Conservation (phyloP, 805 yeast species). For the Candida pseudoglaebosa region DNA sequence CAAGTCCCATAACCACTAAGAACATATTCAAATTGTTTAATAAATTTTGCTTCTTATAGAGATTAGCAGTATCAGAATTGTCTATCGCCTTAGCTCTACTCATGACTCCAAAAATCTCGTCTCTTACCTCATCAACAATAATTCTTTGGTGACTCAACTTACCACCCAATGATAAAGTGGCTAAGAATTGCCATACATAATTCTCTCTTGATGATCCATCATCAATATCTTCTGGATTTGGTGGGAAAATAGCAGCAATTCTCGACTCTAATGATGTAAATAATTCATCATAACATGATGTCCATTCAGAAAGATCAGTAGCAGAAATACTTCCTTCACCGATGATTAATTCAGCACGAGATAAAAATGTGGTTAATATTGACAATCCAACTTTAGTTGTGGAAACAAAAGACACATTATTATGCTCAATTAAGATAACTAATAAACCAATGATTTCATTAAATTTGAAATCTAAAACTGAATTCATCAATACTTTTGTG, state of each 20-base stretch:
- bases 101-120: constrained; percentile 87
- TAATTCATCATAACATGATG: constrained; percentile 72
- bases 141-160: constrained; percentile 86
- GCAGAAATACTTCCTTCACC: constrained; percentile 67
- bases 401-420: constrained; percentile 64
- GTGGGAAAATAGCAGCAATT: constrained; percentile 78
- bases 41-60: constrained; percentile 51
- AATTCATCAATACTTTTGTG: constrained; percentile 77
- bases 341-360: constrained; percentile 86
- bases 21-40: constrained; percentile 83
- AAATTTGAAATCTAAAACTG: constrained; percentile 76
- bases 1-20: constrained; percentile 93
- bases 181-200: constrained; percentile 95
- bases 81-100: constrained; percentile 64
- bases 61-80: constrained; percentile 42
- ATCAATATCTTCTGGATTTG: constrained; percentile 44
- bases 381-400: constrained; percentile 80
- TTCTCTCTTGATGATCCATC: constrained; percentile 56
- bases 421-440: constrained; percentile 64
- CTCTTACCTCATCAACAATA: constrained; percentile 90
- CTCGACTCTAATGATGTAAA: constrained; percentile 78
- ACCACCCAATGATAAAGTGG: constrained; percentile 89
- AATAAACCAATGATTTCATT: constrained; percentile 75
- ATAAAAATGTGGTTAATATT: constrained; percentile 80
- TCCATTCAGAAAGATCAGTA: constrained; percentile 66